These are phyloP conservation scores for Coemansia sp. DNA, from an alignment of 192 early-diverging fungal species.

Conservation along the genomic window DNA sequence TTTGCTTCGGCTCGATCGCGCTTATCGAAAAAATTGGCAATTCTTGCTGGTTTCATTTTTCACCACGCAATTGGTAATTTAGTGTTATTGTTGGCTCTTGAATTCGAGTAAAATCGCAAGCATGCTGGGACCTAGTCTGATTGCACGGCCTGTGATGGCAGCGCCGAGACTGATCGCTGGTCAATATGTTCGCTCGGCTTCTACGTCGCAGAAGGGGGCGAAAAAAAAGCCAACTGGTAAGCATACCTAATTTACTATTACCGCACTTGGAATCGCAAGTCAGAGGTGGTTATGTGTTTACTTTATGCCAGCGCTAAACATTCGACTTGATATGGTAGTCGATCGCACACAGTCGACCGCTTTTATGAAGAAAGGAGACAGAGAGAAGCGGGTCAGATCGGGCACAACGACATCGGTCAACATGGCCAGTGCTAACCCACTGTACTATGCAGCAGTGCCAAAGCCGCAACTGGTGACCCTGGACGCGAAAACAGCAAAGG, in stretches of 20 bases:
- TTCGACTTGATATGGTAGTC: conserved; percentile 4
- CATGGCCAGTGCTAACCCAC: conserved; percentile 28
- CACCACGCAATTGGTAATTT: not conserved
- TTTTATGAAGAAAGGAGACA: conserved; percentile 26
- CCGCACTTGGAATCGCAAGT: not conserved
- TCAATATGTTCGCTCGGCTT: not conserved
- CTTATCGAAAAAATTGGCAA: not conserved
- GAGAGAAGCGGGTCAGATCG: conserved; percentile 17
- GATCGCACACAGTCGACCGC: conserved; percentile 46
- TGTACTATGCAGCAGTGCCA: conserved; percentile 26
- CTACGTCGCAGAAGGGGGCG: not conserved
- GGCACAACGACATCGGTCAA: conserved; percentile 40
- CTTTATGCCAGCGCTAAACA: not conserved
- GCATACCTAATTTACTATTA: conserved; percentile 13
- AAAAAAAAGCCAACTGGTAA: not conserved
- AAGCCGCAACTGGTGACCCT: conserved; percentile 9
- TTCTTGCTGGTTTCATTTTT: not conserved
- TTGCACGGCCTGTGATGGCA: conserved; percentile 12
- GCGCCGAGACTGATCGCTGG: not conserved
- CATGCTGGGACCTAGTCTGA: conserved; percentile 15
- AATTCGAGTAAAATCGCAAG: not conserved
- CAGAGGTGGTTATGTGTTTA: not conserved
- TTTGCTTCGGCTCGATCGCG: not conserved
- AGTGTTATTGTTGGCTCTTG: not conserved
- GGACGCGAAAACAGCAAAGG: conserved; percentile 20